phyloP scores from a whole-genome alignment of 805 yeast species.

The Dipodascus albidus region DNA sequence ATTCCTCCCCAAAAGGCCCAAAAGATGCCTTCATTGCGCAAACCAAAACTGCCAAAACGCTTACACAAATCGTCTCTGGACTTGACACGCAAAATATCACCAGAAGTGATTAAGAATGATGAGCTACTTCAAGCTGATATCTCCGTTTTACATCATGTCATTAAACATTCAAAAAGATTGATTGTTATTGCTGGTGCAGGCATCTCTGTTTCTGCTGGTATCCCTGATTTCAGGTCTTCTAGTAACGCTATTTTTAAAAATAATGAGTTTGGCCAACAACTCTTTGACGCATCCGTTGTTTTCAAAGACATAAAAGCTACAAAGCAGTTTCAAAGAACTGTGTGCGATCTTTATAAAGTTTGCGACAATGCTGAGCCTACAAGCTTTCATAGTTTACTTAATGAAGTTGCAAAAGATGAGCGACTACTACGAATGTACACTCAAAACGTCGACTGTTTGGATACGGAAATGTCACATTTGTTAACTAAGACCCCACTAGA shows the following conservation, averaged over 20 bases:
- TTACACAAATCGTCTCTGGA: not conserved
- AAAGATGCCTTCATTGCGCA: not conserved
- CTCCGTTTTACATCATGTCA: constrained; percentile 39
- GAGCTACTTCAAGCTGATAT: constrained; percentile 12
- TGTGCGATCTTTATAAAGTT: constrained; percentile 46
- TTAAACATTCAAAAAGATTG: constrained; percentile 43
- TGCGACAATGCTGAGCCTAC: constrained; percentile 55
- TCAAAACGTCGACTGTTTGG: constrained; percentile 80
- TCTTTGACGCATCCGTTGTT: constrained; percentile 71
- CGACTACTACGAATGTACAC: constrained; percentile 68
- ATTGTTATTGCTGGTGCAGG: constrained; percentile 83
- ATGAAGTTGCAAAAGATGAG: constrained; percentile 46
- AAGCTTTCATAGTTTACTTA: constrained; percentile 56
- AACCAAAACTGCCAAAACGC: not conserved
- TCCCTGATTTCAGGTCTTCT: constrained; percentile 77
- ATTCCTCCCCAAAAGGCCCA: not conserved
- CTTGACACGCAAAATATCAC: not conserved
- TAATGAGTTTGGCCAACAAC: constrained; percentile 47
- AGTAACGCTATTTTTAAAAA: constrained; percentile 51
- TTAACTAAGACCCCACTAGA: constrained; percentile 24
- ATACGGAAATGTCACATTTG: constrained; percentile 41
- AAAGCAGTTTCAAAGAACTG: constrained; percentile 60
- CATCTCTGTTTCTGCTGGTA: constrained; percentile 80
- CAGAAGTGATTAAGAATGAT: not conserved
- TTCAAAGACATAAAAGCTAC: constrained; percentile 54